Conservation (phyloP, 2,329 filamentous ascomycete species). For the Zymoseptoria ardabiliae region DNA sequence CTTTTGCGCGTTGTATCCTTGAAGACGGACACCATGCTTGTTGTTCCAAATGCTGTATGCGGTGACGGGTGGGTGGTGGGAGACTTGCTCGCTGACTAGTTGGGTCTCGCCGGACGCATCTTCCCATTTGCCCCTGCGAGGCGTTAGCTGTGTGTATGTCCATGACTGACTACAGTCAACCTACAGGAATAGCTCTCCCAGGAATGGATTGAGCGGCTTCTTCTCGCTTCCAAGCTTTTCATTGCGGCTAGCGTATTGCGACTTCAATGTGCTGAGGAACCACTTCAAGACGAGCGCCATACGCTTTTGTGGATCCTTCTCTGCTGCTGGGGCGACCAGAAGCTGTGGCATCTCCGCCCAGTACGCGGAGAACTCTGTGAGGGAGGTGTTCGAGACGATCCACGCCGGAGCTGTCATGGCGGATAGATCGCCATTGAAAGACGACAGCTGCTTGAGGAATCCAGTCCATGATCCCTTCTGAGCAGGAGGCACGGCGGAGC, state of each 20-base stretch:
- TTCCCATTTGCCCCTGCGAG: conserved; percentile 63
- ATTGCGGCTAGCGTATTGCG: conserved; percentile 68
- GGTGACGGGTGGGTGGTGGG: conserved; percentile 90
- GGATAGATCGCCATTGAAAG: conserved; percentile 50
- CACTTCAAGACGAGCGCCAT: conserved; percentile 86
- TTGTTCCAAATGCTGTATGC: conserved; percentile 89
- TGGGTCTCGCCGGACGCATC: conserved; percentile 74
- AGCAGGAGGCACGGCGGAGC: conserved; percentile 39
- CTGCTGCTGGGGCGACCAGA: conserved; percentile 73
- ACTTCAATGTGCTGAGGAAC: conserved; percentile 89
- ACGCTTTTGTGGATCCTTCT: conserved; percentile 72
- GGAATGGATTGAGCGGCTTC: conserved; percentile 93
- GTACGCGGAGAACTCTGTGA: conserved; percentile 51
- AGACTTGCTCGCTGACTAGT: conserved; percentile 90
- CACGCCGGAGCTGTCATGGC: conserved; percentile 51
- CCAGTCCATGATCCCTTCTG: conserved; percentile 43
- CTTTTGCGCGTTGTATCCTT: conserved; percentile 93
- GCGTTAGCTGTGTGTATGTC: neutral
- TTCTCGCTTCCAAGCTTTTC: conserved; percentile 86
- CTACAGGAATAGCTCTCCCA: conserved; percentile 80
- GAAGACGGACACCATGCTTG: conserved; percentile 65
- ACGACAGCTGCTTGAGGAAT: conserved; percentile 48
- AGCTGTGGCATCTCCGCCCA: conserved; percentile 54
- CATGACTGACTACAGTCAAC: neutral
- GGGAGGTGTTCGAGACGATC: conserved; percentile 48